These are phyloP conservation scores for Chlamydomonas sphaeroides DNA, from an alignment of 139 green algal species.

Conservation along the genomic window DNA sequence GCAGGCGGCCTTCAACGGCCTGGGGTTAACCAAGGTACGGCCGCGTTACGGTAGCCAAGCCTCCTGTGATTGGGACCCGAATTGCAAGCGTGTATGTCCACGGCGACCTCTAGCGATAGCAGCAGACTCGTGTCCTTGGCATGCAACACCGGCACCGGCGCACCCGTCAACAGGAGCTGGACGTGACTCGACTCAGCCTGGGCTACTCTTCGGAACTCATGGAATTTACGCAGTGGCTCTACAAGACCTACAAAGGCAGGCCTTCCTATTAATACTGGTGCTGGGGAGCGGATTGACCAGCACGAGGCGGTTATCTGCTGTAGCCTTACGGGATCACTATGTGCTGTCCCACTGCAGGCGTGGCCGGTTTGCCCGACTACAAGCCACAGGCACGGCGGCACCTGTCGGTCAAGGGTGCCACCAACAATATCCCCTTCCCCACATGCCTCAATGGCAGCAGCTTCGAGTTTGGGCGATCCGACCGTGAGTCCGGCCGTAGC, in stretches of 20 bases:
- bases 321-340: no score
- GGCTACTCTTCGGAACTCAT: slow-evolving; percentile 51
- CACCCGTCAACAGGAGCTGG: slow-evolving; percentile 54
- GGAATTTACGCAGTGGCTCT: slow-evolving; percentile 71
- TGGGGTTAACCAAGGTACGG: slow-evolving; percentile 60
- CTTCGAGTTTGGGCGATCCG: slow-evolving; percentile 30
- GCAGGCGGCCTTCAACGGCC: slow-evolving; percentile 55
- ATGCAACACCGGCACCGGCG: no score
- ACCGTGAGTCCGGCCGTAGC: no score
- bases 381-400: slow-evolving; percentile 41
- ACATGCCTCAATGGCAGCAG: slow-evolving; percentile 31
- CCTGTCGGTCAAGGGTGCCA: slow-evolving; percentile 41
- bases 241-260: slow-evolving; percentile 60
- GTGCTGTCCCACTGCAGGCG: slow-evolving; percentile 4
- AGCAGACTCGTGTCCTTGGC: no score
- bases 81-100: no score
- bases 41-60: no score
- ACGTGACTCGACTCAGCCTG: slow-evolving; percentile 56
- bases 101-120: no score
- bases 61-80: no score
- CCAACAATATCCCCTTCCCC: slow-evolving; percentile 49
- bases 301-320: no score
- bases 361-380: slow-evolving; percentile 41
- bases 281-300: no score
- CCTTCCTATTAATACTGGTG: no score